Evolutionary conservation across 228 moss, liverwort and hornwort genomes (phyloP).

Genomic region (Sphagnum fallax): DNA sequence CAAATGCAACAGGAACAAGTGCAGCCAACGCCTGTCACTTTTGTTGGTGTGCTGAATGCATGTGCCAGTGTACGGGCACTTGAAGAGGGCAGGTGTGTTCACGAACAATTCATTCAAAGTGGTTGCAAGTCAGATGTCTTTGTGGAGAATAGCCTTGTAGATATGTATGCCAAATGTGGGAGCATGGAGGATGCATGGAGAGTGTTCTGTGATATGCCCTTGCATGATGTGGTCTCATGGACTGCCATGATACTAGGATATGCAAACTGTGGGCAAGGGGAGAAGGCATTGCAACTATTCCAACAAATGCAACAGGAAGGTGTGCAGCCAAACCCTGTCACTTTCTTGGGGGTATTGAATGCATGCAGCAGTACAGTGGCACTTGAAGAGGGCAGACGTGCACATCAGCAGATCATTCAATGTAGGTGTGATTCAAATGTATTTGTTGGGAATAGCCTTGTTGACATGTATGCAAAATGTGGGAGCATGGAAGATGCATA

Average conservation of each 20-base stretch:
- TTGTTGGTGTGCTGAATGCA: too few species aligned
- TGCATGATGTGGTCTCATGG: too few species aligned
- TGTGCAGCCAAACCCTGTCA: not conserved
- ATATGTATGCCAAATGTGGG: too few species aligned
- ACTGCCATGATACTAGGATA: not conserved
- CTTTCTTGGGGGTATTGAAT: not conserved
- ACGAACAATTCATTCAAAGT: too few species aligned
- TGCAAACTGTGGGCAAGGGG: slow-evolving; percentile 1
- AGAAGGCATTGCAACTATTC: not conserved
- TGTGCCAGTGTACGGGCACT: too few species aligned
- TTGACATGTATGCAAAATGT: not conserved
- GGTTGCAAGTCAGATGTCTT: too few species aligned
- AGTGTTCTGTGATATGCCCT: too few species aligned
- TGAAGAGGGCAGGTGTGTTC: too few species aligned
- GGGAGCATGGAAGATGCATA: not conserved
- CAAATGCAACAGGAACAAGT: too few species aligned
- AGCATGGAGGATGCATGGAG: too few species aligned
- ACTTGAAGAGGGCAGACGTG: not conserved
- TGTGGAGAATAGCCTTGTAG: too few species aligned
- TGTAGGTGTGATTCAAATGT: not conserved
- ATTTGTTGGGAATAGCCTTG: not conserved
- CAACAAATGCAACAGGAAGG: slow-evolving; percentile 1
- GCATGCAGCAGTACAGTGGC: not conserved
- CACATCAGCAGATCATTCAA: not conserved
- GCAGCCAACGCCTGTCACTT: too few species aligned